These are phyloP conservation scores for Oropetium thomaeum DNA, from an alignment of 176 grass and related monocot species.

Conservation along the genomic window DNA sequence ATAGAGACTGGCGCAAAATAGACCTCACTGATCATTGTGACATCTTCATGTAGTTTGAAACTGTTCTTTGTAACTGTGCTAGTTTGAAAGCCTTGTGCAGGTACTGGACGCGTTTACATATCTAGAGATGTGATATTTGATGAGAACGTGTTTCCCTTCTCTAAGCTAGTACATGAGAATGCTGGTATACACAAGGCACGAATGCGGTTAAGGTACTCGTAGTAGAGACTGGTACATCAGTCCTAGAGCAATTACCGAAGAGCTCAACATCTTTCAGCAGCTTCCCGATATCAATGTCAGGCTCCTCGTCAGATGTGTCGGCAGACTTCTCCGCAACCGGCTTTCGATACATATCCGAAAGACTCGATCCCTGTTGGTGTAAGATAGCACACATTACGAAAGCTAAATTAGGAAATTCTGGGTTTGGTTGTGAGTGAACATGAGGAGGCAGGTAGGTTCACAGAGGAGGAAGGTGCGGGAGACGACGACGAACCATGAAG, in stretches of 20 bases:
- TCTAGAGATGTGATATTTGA: too few relatives aligned
- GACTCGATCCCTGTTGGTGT: conserved; percentile 52
- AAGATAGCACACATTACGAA: neutral
- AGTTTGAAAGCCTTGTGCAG: too few relatives aligned
- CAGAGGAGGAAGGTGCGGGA: neutral
- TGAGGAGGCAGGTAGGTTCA: neutral
- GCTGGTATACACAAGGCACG: too few relatives aligned
- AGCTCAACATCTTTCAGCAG: conserved; percentile 80
- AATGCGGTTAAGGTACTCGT: neutral
- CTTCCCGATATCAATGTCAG: conserved; percentile 76
- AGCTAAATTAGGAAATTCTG: neutral
- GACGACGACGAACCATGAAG: conserved; percentile 34
- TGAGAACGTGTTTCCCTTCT: too few relatives aligned
- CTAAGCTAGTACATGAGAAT: neutral
- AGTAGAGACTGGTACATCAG: neutral
- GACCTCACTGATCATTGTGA: neutral
- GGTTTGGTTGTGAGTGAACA: neutral
- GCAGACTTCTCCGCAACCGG: conserved; percentile 37
- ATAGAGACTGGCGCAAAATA: neutral
- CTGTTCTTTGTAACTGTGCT: neutral
- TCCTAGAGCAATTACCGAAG: conserved; percentile 52
- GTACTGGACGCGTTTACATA: too few relatives aligned
- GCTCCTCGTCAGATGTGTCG: conserved; percentile 56
- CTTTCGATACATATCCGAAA: conserved; percentile 73
- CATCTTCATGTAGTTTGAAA: too few relatives aligned